Percentiles rank a stretch among this genome's conserved stretches.
Evolutionary conservation across 805 yeast genomes (phyloP).

Genomic region (Spathaspora gorwiae): DNA sequence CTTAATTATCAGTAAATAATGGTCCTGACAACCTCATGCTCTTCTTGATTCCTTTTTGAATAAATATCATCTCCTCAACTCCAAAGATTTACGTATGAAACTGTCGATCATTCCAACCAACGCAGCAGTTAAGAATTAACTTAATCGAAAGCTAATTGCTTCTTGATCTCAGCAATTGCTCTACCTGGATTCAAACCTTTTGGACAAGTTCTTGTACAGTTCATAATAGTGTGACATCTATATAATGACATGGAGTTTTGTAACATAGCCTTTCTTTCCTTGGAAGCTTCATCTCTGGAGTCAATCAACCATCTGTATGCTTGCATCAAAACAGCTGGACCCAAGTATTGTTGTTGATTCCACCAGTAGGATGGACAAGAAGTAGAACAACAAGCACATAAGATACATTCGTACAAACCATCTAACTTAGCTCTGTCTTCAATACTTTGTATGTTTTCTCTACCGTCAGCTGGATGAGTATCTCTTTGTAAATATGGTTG

Average conservation of each 20-base stretch:
- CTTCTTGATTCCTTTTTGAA: not conserved
- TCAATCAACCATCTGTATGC: slow-evolving; percentile 99
- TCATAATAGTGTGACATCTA: slow-evolving; percentile 99
- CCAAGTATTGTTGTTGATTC: slow-evolving; percentile 98
- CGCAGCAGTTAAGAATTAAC: not conserved
- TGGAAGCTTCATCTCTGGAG: slow-evolving; percentile 89
- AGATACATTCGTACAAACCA: slow-evolving; percentile 94
- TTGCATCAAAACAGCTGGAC: slow-evolving; percentile 99
- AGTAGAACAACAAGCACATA: slow-evolving; percentile 98
- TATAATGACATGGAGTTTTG: slow-evolving; percentile 96
- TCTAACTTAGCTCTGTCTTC: slow-evolving; percentile 94
- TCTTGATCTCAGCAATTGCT: slow-evolving; percentile 97
- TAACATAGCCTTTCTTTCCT: slow-evolving; percentile 77
- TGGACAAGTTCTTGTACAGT: slow-evolving; percentile 97
- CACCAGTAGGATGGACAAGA: slow-evolving; percentile 99
- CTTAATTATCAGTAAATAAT: not conserved
- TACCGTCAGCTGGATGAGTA: slow-evolving; percentile 78
- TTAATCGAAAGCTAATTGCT: slow-evolving; percentile 78
- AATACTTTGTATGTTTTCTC: slow-evolving; percentile 85
- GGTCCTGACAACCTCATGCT: not conserved
- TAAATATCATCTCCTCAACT: not conserved
- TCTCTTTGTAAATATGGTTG: slow-evolving; percentile 93
- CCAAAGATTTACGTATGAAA: too few species aligned
- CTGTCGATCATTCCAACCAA: not conserved
- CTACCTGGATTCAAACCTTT: slow-evolving; percentile 97